These are phyloP conservation scores for Annulohypoxylon moriforme DNA, from an alignment of 495 filamentous ascomycete genomes.

Conservation along the genomic window DNA sequence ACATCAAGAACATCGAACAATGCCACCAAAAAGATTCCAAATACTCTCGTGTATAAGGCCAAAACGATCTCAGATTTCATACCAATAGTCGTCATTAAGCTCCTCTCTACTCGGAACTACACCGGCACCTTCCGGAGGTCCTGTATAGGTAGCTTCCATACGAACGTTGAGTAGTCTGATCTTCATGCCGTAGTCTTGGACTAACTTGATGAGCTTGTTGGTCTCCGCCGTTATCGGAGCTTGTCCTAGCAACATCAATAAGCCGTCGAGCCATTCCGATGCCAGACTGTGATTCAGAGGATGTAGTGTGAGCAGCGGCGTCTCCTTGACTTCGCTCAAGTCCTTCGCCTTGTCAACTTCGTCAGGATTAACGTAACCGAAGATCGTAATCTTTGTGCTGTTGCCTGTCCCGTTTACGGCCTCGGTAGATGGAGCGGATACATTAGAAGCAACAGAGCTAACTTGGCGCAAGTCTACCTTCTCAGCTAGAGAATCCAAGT, in stretches of 20 bases:
- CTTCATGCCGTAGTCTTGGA: slow-evolving; percentile 91
- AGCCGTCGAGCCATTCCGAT: slow-evolving; percentile 95
- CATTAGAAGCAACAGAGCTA: slow-evolving; percentile 92
- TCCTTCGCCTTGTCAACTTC: slow-evolving; percentile 49
- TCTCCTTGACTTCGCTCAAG: slow-evolving; percentile 56
- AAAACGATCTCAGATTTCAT: slow-evolving; percentile 62
- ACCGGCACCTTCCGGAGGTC: slow-evolving; percentile 61
- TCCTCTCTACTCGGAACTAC: slow-evolving; percentile 70
- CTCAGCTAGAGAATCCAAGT: slow-evolving; percentile 77
- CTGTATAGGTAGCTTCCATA: slow-evolving; percentile 77
- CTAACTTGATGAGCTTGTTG: slow-evolving; percentile 83
- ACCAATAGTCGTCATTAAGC: slow-evolving; percentile 76
- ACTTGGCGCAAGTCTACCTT: slow-evolving; percentile 92
- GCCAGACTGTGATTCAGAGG: slow-evolving; percentile 84
- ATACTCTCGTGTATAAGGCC: neutral
- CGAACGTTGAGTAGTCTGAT: slow-evolving; percentile 92
- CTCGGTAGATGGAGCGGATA: slow-evolving; percentile 72
- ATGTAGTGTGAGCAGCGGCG: slow-evolving; percentile 80
- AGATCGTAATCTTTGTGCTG: slow-evolving; percentile 90
- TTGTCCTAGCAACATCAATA: slow-evolving; percentile 95
- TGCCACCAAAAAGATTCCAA: neutral
- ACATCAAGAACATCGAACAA: neutral
- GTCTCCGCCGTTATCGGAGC: slow-evolving; percentile 97
- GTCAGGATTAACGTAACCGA: slow-evolving; percentile 68
- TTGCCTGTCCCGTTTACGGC: slow-evolving; percentile 58